These are phyloP conservation scores for Xylaria sp. DNA, from an alignment of 2,329 filamentous ascomycete species.

Conservation along the genomic window DNA sequence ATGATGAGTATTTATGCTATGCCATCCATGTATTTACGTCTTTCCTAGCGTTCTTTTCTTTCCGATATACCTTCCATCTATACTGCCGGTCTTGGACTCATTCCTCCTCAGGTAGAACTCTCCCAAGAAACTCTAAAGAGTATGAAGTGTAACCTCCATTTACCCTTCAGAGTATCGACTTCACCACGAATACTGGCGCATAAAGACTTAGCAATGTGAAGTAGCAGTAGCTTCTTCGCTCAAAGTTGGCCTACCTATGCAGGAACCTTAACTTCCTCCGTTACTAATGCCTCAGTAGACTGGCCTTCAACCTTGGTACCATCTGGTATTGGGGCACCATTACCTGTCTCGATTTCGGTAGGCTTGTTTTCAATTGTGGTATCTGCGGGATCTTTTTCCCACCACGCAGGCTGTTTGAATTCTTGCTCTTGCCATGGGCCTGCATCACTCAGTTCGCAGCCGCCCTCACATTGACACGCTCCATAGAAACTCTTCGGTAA, in stretches of 20 bases:
- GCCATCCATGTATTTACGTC: conserved; percentile 4
- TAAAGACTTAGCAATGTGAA: neutral
- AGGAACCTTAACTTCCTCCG: conserved; percentile 18
- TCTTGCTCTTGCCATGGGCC: conserved; percentile 84
- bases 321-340: conserved; percentile 28
- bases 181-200: neutral
- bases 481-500: conserved; percentile 87
- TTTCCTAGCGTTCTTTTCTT: conserved; percentile 4
- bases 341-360: conserved; percentile 39
- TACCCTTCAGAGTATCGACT: neutral
- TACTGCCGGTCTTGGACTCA: neutral
- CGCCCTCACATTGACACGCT: conserved; percentile 78
- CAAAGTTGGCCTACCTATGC: conserved; percentile 10
- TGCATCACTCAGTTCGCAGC: conserved; percentile 84
- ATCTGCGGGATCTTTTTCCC: conserved; percentile 56
- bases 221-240: neutral
- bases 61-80: conserved; percentile 26
- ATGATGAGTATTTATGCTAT: too few species aligned
- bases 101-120: neutral
- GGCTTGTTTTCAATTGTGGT: conserved; percentile 39
- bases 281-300: conserved; percentile 1
- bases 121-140: neutral
- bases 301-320: conserved; percentile 13
- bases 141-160: neutral
- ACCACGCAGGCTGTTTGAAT: conserved; percentile 70